Base-by-base conservation (phyloP, 345 rosid genomes). In the Salix udensis region DNA sequence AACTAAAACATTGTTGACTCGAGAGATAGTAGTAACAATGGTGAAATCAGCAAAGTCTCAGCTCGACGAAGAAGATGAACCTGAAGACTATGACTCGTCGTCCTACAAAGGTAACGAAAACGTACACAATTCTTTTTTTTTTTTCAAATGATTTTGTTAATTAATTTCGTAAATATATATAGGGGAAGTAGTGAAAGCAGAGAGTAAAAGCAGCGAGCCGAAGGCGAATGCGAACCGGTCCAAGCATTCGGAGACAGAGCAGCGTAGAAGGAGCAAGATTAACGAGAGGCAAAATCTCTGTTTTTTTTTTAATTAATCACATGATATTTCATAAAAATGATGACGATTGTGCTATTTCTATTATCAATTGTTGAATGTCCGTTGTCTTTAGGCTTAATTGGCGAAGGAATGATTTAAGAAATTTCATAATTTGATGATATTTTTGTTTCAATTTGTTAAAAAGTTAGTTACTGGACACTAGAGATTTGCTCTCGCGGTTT, bases 231-330 rank as follows among this genome's bases (percentile, higher is more conserved):
- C 82, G 24, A 76, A 74, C 30, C 86, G 91, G 75, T 85, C 92
- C 39, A 93, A 91, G 86, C 97, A 93, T 86, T 91, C 98, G 3
- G 97, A 91, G 88, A 91, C 94, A 5, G 97, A 93, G 87, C 94
- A 93, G 68, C 91, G 97, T 44, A 86, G 98, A 67, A 85, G 97
- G 84, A 86, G 92, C 86, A 91, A 93, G 87, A 90, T 93, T 76
- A 93, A 90, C 79, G 94, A 90, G 88, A 90, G 98, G 98, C 76
- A 65, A 67, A 26, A 16, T 2, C 5, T 10, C 24, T 26, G 28
- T 24, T 28, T 65, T 3, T 23, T 34, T 40, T 24, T 18, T 44
- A 13, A 4, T 34, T 34, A 34, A 23, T 39, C 37, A 14, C 6
- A 39, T 74, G 18, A 15, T 5, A 55, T n/a, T 23, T 58, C 18